These are phyloP conservation scores for Anisodus tanguticus DNA, from an alignment of 257 asterid genomes.

Conservation along the genomic window DNA sequence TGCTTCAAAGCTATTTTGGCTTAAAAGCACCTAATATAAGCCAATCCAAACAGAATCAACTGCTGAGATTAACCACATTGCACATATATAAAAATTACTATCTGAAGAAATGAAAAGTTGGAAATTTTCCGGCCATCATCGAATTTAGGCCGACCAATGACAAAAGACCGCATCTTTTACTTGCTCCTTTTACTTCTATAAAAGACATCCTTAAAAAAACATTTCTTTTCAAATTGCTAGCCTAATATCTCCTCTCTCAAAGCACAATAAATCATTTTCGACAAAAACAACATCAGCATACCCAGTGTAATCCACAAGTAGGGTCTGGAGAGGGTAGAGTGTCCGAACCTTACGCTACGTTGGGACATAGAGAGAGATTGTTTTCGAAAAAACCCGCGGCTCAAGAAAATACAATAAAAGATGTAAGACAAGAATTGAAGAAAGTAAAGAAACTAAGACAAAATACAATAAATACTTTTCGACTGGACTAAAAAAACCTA, in stretches of 20 bases:
- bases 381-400: too few relatives aligned
- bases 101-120: not conserved
- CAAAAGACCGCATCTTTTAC: not conserved
- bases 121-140: not conserved
- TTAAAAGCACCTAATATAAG: too few relatives aligned
- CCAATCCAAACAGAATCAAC: too few relatives aligned
- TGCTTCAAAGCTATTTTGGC: too few relatives aligned
- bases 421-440: too few relatives aligned
- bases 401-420: too few relatives aligned
- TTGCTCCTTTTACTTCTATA: not conserved
- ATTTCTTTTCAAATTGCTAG: conserved; percentile 1
- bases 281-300: too few relatives aligned
- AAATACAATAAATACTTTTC: not conserved
- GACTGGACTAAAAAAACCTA: not conserved
- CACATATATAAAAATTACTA: not conserved
- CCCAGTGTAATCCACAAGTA: too few relatives aligned
- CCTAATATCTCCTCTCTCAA: not conserved
- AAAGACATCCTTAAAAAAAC: not conserved
- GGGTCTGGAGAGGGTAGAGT: too few relatives aligned
- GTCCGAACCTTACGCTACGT: too few relatives aligned
- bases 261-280: not conserved
- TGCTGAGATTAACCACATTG: not conserved
- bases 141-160: not conserved
- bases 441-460: too few relatives aligned
- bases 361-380: too few relatives aligned